A percentile compares a stretch with the other conserved stretches of the same genome.
These are phyloP conservation scores for Cystoderma amianthinum DNA, from an alignment of 768 basidiomycete species.

Conservation along the genomic window DNA sequence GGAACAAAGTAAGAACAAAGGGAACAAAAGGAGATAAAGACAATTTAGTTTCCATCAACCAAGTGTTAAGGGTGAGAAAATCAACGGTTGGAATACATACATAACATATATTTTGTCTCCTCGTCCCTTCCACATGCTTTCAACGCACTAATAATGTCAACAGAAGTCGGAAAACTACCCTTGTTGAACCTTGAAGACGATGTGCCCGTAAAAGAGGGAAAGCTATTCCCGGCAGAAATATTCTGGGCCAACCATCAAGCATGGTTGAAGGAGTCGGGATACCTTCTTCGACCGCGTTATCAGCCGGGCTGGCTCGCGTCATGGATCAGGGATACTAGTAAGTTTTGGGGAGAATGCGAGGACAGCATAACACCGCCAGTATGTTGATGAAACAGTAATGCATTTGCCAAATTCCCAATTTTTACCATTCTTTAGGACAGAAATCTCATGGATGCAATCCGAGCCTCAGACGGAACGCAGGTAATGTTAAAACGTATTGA, in stretches of 20 bases:
- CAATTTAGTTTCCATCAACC: too few relatives aligned
- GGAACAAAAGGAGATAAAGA: too few relatives aligned
- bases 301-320: constrained; percentile 20
- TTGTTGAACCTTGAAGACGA: too few relatives aligned
- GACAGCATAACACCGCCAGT: background rate
- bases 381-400: background rate
- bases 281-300: constrained; percentile 20
- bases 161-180: too few relatives aligned
- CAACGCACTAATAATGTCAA: too few relatives aligned
- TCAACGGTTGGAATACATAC: too few relatives aligned
- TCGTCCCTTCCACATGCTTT: too few relatives aligned
- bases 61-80: too few relatives aligned
- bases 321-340: constrained; percentile 10
- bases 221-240: constrained; percentile 2
- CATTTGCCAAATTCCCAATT: background rate
- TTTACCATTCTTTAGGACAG: background rate
- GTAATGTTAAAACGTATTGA: background rate
- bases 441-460: background rate
- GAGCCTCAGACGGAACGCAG: background rate
- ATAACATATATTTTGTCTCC: too few relatives aligned
- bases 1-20: too few relatives aligned
- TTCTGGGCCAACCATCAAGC: constrained; percentile 14
- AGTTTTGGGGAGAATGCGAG: background rate
- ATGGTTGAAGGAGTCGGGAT: constrained; percentile 19
- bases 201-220: too few relatives aligned